These are phyloP conservation scores for Scenedesmus sp. DNA, from an alignment of 163 green algal genomes.

Conservation along the genomic window DNA sequence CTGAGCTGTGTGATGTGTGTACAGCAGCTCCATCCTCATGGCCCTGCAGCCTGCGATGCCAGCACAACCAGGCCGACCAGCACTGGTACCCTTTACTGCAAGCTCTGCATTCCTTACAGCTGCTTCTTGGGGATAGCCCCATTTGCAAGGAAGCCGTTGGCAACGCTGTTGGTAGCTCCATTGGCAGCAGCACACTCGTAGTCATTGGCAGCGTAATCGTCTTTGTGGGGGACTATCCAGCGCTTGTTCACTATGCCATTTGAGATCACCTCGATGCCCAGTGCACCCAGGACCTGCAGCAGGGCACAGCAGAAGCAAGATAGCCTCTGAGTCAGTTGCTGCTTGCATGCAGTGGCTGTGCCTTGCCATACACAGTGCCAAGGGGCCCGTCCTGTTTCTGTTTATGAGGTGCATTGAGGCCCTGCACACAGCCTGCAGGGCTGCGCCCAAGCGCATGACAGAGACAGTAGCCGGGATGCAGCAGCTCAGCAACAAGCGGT, in stretches of 20 bases:
- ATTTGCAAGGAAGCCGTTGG: not conserved
- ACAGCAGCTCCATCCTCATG: too few species aligned
- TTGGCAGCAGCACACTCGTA: not conserved
- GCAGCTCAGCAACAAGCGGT: too few species aligned
- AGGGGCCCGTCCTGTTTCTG: too few species aligned
- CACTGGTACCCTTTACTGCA: too few species aligned
- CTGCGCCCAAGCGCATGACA: too few species aligned
- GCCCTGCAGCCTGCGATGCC: too few species aligned
- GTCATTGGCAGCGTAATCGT: not conserved
- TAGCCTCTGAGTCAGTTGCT: too few species aligned
- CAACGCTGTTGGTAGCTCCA: not conserved
- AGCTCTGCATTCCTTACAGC: not conserved
- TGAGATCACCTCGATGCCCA: not conserved
- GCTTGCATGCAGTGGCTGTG: not conserved
- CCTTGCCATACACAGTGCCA: not conserved
- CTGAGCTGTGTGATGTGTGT: too few species aligned
- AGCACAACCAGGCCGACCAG: too few species aligned
- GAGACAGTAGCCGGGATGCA: too few species aligned
- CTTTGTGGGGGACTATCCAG: not conserved
- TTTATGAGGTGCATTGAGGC: too few species aligned
- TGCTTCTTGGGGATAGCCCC: not conserved
- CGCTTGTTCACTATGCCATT: not conserved
- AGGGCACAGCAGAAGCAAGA: not conserved
- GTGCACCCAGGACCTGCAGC: not conserved
- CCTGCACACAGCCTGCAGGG: too few species aligned